phyloP scores from a whole-genome alignment of 2,329 filamentous ascomycete genomes.

The Pseudogymnoascus destructans region DNA sequence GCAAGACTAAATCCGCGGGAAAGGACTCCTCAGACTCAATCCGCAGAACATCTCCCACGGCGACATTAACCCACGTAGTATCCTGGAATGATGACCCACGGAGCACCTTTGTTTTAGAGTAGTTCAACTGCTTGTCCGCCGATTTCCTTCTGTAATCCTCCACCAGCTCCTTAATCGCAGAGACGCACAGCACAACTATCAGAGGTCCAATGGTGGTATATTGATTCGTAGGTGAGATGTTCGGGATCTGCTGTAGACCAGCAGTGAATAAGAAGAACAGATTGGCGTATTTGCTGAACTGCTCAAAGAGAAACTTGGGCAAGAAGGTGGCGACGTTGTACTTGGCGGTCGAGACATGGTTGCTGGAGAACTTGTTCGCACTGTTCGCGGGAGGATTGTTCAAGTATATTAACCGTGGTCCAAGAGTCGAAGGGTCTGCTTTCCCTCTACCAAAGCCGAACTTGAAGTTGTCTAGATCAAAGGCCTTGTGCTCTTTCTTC shows the following conservation, averaged over 20 bases:
- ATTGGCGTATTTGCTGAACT: constrained; percentile 99
- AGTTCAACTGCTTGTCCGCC: constrained; percentile 78
- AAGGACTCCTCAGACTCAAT: constrained; percentile 94
- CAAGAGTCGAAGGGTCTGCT: constrained; percentile 78
- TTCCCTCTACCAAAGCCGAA: constrained; percentile 81
- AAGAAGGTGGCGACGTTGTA: constrained; percentile 90
- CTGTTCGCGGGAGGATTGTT: constrained; percentile 93
- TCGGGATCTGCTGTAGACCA: constrained; percentile 84
- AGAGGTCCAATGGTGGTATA: constrained; percentile 97
- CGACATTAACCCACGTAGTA: constrained; percentile 85
- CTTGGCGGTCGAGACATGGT: constrained; percentile 94
- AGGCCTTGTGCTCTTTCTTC: constrained; percentile 37
- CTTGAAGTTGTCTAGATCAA: constrained; percentile 68
- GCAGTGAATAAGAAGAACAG: constrained; percentile 98
- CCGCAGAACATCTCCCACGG: constrained; percentile 82
- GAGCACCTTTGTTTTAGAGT: constrained; percentile 70
- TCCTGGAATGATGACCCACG: constrained; percentile 75
- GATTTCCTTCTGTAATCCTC: constrained; percentile 85
- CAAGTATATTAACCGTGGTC: constrained; percentile 83
- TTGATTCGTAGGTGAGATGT: constrained; percentile 84
- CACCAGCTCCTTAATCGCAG: constrained; percentile 83
- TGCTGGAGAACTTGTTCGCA: constrained; percentile 82
- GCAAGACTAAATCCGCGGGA: constrained; percentile 79
- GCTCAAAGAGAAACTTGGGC: constrained; percentile 93
- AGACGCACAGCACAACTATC: constrained; percentile 80